Percentiles rank a stretch among this genome's conserved stretches.
phyloP scores from a whole-genome alignment of 352 stramenopile genomes.

The Phytophthora constricta region DNA sequence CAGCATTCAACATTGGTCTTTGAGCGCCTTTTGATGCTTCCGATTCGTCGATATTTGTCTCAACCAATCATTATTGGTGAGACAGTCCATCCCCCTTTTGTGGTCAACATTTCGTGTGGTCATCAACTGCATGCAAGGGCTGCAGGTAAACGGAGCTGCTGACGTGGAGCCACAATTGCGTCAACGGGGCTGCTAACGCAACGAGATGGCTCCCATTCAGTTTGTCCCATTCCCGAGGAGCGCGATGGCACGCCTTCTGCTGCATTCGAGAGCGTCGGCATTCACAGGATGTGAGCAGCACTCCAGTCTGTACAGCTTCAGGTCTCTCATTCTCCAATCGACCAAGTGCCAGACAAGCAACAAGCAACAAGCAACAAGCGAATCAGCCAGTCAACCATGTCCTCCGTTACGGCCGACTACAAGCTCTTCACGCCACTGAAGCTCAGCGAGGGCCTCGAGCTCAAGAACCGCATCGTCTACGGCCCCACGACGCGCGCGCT shows the following conservation, averaged over 20 bases:
- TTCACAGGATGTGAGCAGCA: no score
- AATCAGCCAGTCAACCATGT: not conserved
- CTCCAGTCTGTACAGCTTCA: not conserved
- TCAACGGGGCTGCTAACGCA: not conserved
- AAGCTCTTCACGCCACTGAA: constrained; percentile 38
- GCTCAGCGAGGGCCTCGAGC: constrained; percentile 20
- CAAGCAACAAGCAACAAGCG: not conserved
- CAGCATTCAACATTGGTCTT: no score
- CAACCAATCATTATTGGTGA: no score
- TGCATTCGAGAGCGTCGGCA: not conserved
- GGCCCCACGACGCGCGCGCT: constrained; percentile 35
- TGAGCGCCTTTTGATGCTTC: no score
- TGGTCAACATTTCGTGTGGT: not conserved
- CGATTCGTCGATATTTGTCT: no score
- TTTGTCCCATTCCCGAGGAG: not conserved
- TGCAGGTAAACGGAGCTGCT: not conserved
- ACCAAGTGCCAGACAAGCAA: not conserved
- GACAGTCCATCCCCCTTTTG: not conserved
- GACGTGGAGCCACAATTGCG: not conserved
- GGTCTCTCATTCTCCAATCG: not conserved
- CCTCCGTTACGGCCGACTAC: constrained; percentile 12
- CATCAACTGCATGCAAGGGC: not conserved
- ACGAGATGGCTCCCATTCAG: constrained; percentile 2
- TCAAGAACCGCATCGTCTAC: constrained; percentile 45
- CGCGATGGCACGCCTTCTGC: not conserved